Evolutionary conservation across 1,284 basidiomycete species (phyloP), one percentile per base, ranked within the genome.

Genomic region (Cutaneotrichosporon mucoides): DNA sequence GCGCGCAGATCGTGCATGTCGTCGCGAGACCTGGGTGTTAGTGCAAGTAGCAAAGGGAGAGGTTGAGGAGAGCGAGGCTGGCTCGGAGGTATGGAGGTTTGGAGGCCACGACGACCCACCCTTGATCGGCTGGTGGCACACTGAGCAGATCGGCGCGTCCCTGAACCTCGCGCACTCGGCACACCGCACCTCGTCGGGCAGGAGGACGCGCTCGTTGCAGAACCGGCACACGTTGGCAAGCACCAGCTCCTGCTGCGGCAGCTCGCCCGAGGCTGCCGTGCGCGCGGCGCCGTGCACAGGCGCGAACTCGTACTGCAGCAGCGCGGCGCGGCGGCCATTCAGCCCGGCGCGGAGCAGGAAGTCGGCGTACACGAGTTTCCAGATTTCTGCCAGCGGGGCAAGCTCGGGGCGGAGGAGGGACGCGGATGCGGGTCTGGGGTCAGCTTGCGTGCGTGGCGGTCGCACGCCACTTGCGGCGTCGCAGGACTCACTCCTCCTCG

Each of bases 61-160:
- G 24, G 24, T 24, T 24, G 24, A 24, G 24, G 24, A 24, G 24
- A 24, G 24, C 24, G 24, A 24, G 24, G 24, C 24, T 24, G 24
- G 24, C 24, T 24, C 24, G 24, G 24, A 24, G 24, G 24, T 24
- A 24, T 24, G 24, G 24, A 24, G 10, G 45, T 5, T 7, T 33
- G 13, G 24, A 24, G 24, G 24, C 24, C 24, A 24, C 24, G 24
- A 24, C 24, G 24, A 75, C 82, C 47, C 65, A 86, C 89, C 89
- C 82, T 85, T 88, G 59, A 90, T 85, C 5, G 89, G 87, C 15
- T 90, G 80, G 44, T 89, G 83, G 73, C 90, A 92, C 38, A 76
- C 34, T 59, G 64, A 46, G 43, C 53, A 60, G 57, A 64, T 33
- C 36, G 62, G 57, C 37, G 49, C 13, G 13, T 35, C 42, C 11